A percentile compares a stretch with the other conserved stretches of the same genome.
Evolutionary conservation across 176 grass and related monocot genomes (phyloP).

Genomic region (Raddia guianensis): DNA sequence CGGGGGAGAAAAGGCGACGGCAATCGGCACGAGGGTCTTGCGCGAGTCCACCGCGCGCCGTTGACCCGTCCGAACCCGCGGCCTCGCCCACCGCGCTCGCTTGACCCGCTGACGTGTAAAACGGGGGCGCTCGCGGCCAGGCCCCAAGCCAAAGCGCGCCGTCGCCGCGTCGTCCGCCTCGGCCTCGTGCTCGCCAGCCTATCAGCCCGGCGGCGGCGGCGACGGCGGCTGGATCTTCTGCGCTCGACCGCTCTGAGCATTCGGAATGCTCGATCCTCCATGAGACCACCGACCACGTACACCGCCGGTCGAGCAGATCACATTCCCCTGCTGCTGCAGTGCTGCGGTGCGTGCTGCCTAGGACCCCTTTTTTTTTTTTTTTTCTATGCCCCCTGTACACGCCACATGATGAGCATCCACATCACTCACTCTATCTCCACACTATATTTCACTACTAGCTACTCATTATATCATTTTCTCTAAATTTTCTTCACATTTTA

Average conservation of each 20-base stretch:
- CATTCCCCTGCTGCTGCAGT: neutral
- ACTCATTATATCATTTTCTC: too few species aligned
- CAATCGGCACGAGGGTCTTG: slow-evolving; percentile 41
- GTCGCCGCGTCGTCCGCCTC: slow-evolving; percentile 1
- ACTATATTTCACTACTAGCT: too few species aligned
- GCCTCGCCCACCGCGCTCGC: neutral
- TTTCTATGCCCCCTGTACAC: too few species aligned
- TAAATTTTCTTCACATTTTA: too few species aligned
- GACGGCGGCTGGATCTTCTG: slow-evolving; percentile 29
- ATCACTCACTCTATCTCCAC: too few species aligned
- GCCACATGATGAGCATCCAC: too few species aligned
- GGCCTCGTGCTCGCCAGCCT: slow-evolving; percentile 43
- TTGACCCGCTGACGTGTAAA: slow-evolving; percentile 30
- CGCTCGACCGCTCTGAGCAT: neutral
- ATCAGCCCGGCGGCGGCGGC: slow-evolving; percentile 7
- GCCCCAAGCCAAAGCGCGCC: neutral
- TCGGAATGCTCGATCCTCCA: neutral
- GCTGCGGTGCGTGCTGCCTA: too few species aligned
- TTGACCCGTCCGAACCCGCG: slow-evolving; percentile 39
- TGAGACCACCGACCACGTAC: too few species aligned
- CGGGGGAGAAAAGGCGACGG: slow-evolving; percentile 4
- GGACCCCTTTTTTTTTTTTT: too few species aligned
- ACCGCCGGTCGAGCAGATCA: too few species aligned
- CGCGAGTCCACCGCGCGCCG: neutral
- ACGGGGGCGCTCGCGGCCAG: neutral